Evolutionary conservation across 306 rosid species (phyloP).

Genomic region (Vigna mungo): DNA sequence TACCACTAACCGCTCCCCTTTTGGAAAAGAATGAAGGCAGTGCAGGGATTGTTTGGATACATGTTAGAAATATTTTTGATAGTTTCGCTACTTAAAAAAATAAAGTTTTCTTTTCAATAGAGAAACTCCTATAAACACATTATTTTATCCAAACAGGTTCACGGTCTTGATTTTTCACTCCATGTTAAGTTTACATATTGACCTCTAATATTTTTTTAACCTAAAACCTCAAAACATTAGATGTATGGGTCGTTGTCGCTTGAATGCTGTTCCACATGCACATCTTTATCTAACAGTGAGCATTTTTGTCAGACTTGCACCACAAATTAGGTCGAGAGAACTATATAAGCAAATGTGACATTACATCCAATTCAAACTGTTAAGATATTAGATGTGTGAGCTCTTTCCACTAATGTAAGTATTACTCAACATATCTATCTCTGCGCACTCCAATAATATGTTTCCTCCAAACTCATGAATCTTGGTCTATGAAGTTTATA

Average conservation of each 20-base stretch:
- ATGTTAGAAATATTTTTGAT: no score
- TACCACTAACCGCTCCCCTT: background rate
- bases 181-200: conserved; percentile 9
- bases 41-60: no score
- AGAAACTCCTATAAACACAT: no score
- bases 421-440: background rate
- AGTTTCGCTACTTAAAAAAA: no score
- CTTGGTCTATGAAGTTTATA: background rate
- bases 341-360: background rate
- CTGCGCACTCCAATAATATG: background rate
- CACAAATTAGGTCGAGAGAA: background rate
- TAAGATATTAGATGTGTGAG: background rate
- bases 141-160: background rate
- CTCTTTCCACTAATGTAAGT: background rate
- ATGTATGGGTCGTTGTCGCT: background rate
- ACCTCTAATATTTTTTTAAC: background rate
- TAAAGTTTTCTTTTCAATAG: no score
- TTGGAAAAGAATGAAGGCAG: background rate
- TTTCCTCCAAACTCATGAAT: background rate
- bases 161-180: background rate
- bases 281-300: background rate
- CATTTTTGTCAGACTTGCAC: background rate
- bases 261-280: background rate
- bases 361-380: background rate
- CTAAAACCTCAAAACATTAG: background rate